phyloP scores from a whole-genome alignment of 176 grass and related monocot species.

The Carex littledalei region DNA sequence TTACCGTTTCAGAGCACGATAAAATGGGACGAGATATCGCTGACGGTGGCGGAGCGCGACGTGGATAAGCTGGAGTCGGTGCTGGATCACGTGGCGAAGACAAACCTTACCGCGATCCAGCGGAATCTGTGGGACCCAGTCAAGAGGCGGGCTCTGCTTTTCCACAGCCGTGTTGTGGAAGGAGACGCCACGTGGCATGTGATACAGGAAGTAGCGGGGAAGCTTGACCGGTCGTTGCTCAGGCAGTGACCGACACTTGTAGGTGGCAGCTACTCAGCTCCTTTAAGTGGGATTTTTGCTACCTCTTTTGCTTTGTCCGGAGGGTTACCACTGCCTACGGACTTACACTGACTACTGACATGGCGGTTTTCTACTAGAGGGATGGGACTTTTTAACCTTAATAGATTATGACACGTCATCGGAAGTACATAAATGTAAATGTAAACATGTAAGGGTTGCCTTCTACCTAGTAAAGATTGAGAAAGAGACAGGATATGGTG shows the following conservation, averaged over 20 bases:
- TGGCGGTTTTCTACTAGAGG: neutral
- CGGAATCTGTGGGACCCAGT: constrained; percentile 78
- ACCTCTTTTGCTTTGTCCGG: neutral
- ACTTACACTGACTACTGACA: neutral
- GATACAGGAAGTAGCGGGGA: constrained; percentile 49
- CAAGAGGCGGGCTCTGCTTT: constrained; percentile 54
- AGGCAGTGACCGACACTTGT: constrained; percentile 28
- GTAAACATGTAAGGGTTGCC: neutral
- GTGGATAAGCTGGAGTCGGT: constrained; percentile 52
- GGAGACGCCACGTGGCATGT: constrained; percentile 95
- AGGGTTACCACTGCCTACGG: neutral
- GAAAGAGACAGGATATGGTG: neutral
- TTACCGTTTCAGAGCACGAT: constrained; percentile 58
- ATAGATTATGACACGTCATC: neutral
- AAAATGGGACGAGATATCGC: constrained; percentile 64
- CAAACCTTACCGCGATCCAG: constrained; percentile 67
- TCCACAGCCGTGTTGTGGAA: constrained; percentile 40
- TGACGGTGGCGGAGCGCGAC: constrained; percentile 65
- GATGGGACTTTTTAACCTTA: neutral
- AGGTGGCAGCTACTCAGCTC: constrained; percentile 32
- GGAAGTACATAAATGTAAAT: neutral
- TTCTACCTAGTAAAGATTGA: neutral
- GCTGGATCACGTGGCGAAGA: constrained; percentile 62
- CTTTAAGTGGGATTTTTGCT: neutral
- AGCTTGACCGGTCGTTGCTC: constrained; percentile 30